These are phyloP conservation scores for Moesziomyces aphidis DNA, from an alignment of 1,284 basidiomycete species.

Conservation along the genomic window DNA sequence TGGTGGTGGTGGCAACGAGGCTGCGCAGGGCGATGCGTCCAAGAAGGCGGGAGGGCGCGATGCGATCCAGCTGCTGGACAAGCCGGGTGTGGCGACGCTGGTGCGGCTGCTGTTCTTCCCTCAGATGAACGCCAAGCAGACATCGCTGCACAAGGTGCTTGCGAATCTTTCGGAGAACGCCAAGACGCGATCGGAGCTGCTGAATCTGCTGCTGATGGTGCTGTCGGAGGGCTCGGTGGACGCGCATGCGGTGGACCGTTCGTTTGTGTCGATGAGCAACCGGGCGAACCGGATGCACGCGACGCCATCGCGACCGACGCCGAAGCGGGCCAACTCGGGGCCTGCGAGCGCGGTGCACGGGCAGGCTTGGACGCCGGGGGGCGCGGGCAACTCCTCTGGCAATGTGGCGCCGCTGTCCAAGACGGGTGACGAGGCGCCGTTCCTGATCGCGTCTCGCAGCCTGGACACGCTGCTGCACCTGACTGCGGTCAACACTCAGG, in stretches of 20 bases:
- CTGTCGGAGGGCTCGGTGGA: constrained; percentile 95
- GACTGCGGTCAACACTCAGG: constrained; percentile 55
- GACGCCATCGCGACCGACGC: constrained; percentile 58
- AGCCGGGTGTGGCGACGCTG: constrained; percentile 86
- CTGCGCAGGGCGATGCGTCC: constrained; percentile 3
- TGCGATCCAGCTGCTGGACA: constrained; percentile 93
- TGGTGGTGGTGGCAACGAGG: background rate
- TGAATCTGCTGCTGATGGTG: constrained; percentile 90
- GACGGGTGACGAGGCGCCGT: constrained; percentile 66
- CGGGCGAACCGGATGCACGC: constrained; percentile 46
- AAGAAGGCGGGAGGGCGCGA: constrained; percentile 70
- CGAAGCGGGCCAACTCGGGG: constrained; percentile 44
- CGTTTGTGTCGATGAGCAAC: constrained; percentile 83
- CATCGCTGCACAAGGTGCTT: constrained; percentile 86
- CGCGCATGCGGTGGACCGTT: constrained; percentile 88
- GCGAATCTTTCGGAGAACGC: constrained; percentile 95
- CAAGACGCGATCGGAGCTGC: constrained; percentile 89
- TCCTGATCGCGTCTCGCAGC: constrained; percentile 64
- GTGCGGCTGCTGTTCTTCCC: constrained; percentile 96
- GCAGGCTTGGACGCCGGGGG: constrained; percentile 10
- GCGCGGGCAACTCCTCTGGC: constrained; percentile 5
- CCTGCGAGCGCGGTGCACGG: constrained; percentile 30
- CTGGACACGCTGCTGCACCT: constrained; percentile 63
- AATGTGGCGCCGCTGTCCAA: constrained; percentile 59
- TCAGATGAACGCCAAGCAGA: constrained; percentile 82